Conservation (phyloP, 2,329 filamentous ascomycete species). For the Geosmithia putterillii region DNA sequence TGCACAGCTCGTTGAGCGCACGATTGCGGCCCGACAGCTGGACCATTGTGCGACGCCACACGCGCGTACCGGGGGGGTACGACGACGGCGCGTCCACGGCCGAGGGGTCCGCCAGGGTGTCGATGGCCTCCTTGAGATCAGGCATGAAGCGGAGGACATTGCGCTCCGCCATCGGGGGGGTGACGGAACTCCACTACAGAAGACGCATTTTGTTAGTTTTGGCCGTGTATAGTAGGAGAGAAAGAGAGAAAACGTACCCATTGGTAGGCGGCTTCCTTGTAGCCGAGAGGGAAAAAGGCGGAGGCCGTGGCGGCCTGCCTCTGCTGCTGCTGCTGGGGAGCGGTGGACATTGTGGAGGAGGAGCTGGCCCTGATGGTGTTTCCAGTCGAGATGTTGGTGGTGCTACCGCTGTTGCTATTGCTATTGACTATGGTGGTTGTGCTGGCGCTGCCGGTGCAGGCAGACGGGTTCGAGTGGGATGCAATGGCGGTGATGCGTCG, state of each 20-base stretch:
- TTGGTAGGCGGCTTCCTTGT: conserved; percentile 83
- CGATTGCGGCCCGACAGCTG: conserved; percentile 74
- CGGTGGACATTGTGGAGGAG: conserved; percentile 7
- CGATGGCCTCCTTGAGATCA: conserved; percentile 63
- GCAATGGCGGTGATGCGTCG: conserved; percentile 24
- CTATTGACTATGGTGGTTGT: background rate
- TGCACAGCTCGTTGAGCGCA: conserved; percentile 82
- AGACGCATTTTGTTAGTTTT: background rate
- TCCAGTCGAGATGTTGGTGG: conserved; percentile 18
- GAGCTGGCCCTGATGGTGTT: conserved; percentile 8
- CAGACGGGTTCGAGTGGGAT: too few species aligned
- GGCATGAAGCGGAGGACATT: conserved; percentile 79
- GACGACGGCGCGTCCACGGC: conserved; percentile 31
- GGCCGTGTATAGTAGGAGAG: background rate
- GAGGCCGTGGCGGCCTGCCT: conserved; percentile 16
- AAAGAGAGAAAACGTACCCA: conserved; percentile 44
- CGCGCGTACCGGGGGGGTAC: conserved; percentile 74
- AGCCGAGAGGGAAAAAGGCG: conserved; percentile 69
- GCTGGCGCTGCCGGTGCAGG: background rate
- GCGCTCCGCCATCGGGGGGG: conserved; percentile 74
- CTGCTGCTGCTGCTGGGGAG: conserved; percentile 9
- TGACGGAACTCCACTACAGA: conserved; percentile 69
- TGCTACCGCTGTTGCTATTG: background rate
- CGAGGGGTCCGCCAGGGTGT: conserved; percentile 41
- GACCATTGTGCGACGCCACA: conserved; percentile 81